Evolutionary conservation across 257 asterid species (phyloP).

Genomic region (Solanum habrochaites): DNA sequence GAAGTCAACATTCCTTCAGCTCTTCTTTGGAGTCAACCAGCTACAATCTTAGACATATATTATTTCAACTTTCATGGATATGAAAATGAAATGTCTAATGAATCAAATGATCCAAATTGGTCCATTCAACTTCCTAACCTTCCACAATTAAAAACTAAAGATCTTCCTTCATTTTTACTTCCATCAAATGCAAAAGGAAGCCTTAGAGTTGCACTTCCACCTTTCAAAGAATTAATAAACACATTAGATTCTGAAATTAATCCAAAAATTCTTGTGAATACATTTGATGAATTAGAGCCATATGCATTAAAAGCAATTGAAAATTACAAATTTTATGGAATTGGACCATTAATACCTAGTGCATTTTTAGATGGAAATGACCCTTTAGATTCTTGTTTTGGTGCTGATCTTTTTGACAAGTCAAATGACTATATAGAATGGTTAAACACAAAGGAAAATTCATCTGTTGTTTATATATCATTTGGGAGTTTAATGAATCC

Average conservation of each 20-base stretch:
- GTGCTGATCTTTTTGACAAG: conserved; percentile 5
- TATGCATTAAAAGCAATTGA: conserved; percentile 9
- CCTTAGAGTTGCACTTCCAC: not conserved
- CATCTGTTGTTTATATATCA: conserved; percentile 20
- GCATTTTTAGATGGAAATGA: conserved; percentile 4
- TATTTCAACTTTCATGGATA: conserved; percentile 22
- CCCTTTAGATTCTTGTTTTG: not conserved
- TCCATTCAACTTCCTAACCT: conserved; percentile 21
- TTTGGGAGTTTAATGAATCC: conserved; percentile 15
- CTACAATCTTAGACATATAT: conserved; percentile 13
- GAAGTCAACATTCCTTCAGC: conserved; percentile 22
- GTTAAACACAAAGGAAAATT: conserved; percentile 13
- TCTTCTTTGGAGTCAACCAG: conserved; percentile 32
- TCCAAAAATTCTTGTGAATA: conserved; percentile 6
- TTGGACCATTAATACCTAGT: conserved; percentile 28
- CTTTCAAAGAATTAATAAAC: conserved; percentile 12
- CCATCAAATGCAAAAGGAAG: not conserved
- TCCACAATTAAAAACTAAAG: conserved; percentile 1
- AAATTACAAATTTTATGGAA: conserved; percentile 8
- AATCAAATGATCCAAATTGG: not conserved
- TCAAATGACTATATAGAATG: conserved; percentile 9
- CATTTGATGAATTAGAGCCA: conserved; percentile 15
- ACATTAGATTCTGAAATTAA: conserved; percentile 1
- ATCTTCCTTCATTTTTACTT: conserved; percentile 26
- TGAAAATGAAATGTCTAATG: not conserved